Evolutionary conservation across 2,329 filamentous ascomycete genomes (phyloP), one percentile per base, ranked within the genome.

Genomic region (Pseudopyrenochaeta lycopersici): DNA sequence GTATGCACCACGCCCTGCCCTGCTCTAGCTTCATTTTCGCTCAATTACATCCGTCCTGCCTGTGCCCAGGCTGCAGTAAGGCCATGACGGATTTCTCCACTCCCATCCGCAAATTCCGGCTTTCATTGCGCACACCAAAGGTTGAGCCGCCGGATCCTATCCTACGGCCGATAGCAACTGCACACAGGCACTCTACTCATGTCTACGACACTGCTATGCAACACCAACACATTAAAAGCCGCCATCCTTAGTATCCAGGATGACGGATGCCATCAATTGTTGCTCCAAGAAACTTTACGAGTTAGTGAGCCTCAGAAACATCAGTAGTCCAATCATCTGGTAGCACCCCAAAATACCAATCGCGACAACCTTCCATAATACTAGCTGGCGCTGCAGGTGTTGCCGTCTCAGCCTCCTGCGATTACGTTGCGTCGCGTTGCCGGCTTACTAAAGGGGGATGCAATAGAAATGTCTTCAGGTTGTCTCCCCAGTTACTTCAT

Each of bases 341-440:
- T 42, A 17, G 42, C 32, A 48, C 33, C 36, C 48, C 23, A 49
- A 49, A 23, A 43, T 45, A 46, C 40, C 39, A 43, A 52, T 54
- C 38, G 43, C 38, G 39, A 40, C 31, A 33, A 18, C 41, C 42
- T 55, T 46, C 49, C 43, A 39, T 27, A 12, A 12, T 10, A 12
- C 36, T 39, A 23, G 36, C 36, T 39, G 4, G n/a, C 20, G 10
- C 36, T 17, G 30, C 14, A 30, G 2, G 5, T 23, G 21, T 42
- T 49, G 32, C 29, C 44, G 43, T 53, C 49, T 57, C 40, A 58
- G 57, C 59, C 59, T 35, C 55, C 30, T 47, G 33, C 33, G 54
- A 62, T 64, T 62, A 65, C 58, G 56, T 56, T 49, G 54, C 33
- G 45, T 43, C 49, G 42, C 46, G 49, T 42, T 27, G 44, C 47